Evolutionary conservation across 768 basidiomycete genomes (phyloP).

Genomic region (Cubamyces lactineus): DNA sequence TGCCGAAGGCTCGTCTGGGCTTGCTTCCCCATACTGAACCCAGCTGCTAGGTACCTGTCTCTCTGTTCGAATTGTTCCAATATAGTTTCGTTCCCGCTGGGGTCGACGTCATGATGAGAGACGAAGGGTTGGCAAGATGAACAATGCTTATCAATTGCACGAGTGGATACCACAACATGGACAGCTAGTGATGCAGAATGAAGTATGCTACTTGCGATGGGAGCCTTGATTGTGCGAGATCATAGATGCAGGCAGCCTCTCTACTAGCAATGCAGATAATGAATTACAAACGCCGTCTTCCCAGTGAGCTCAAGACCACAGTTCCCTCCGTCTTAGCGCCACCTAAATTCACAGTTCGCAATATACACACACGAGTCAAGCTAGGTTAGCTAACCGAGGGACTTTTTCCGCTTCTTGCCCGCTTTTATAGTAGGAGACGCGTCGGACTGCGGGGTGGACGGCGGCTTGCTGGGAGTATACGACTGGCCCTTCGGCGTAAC

Average conservation of each 20-base stretch:
- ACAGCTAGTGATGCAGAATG: slow-evolving; percentile 4
- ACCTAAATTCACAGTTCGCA: background rate
- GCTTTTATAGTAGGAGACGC: slow-evolving; percentile 35
- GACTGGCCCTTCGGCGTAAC: slow-evolving; percentile 9
- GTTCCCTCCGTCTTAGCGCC: background rate
- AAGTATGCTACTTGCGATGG: slow-evolving; percentile 10
- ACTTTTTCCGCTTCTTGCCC: slow-evolving; percentile 62
- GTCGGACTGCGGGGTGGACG: slow-evolving; percentile 15
- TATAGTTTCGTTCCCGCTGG: too few species aligned
- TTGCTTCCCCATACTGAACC: too few species aligned
- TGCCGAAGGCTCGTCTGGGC: too few species aligned
- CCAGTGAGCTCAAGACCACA: too few species aligned
- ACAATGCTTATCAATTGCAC: slow-evolving; percentile 1
- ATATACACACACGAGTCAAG: background rate
- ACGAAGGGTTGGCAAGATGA: background rate
- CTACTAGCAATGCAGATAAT: slow-evolving; percentile 10
- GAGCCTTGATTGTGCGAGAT: background rate
- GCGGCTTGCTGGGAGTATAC: slow-evolving; percentile 11
- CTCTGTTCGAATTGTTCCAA: too few species aligned
- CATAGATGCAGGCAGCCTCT: slow-evolving; percentile 7
- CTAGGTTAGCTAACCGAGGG: slow-evolving; percentile 33
- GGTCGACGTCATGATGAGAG: background rate
- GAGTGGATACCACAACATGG: slow-evolving; percentile 6
- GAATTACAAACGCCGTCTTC: background rate
- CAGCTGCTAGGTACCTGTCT: too few species aligned